Evolutionary conservation across 305 asterid genomes (phyloP).

Genomic region (Rubia tinctorum): DNA sequence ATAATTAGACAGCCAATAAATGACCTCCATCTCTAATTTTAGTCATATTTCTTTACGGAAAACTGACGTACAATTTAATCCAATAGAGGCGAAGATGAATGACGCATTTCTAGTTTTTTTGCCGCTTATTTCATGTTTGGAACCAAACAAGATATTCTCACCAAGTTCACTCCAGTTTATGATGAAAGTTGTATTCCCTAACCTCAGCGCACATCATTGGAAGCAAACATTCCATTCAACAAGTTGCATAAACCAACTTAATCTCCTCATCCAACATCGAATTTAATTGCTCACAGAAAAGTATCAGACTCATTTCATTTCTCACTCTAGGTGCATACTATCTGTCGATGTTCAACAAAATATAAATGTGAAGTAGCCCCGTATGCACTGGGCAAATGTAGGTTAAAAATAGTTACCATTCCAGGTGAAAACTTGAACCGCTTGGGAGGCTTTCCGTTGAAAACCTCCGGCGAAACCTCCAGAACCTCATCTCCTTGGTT

Average conservation of each 20-base stretch:
- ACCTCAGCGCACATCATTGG: background rate
- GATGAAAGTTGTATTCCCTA: background rate
- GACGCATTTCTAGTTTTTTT: background rate
- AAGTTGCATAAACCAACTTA: background rate
- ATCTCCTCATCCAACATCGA: background rate
- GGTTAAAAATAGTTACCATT: slow-evolving; percentile 42
- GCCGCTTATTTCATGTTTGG: background rate
- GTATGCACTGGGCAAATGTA: background rate
- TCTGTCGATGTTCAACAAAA: background rate
- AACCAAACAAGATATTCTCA: background rate
- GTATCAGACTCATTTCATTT: background rate
- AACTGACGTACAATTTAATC: background rate
- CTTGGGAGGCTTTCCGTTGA: slow-evolving; percentile 49
- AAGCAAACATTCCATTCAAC: background rate
- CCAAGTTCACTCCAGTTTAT: background rate
- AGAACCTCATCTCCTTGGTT: slow-evolving; percentile 29
- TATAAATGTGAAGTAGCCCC: background rate
- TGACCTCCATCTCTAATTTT: background rate
- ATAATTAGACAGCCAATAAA: background rate
- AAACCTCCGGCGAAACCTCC: slow-evolving; percentile 73
- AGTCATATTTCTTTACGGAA: background rate
- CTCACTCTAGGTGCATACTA: background rate
- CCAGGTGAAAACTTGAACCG: slow-evolving; percentile 98
- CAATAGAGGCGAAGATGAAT: background rate
- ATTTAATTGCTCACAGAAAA: background rate